These are phyloP conservation scores for Glutinoglossum americanum DNA, from an alignment of 495 filamentous ascomycete species.

Conservation along the genomic window DNA sequence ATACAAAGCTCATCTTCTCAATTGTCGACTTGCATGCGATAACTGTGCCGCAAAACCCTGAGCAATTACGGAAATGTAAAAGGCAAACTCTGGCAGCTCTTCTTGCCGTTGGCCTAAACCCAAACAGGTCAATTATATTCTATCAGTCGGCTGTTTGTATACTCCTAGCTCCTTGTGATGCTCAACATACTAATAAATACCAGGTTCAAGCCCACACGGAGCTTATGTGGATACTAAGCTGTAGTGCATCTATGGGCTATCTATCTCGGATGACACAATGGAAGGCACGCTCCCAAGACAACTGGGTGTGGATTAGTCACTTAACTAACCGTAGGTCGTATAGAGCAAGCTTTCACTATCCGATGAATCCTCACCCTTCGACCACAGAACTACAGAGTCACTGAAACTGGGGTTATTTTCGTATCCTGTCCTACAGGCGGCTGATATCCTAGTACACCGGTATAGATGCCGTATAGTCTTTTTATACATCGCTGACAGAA, in stretches of 20 bases:
- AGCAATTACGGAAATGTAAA: conserved; percentile 36
- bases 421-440: conserved; percentile 88
- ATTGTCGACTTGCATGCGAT: conserved; percentile 89
- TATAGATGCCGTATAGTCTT: conserved; percentile 11
- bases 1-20: conserved; percentile 49
- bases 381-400: conserved; percentile 28
- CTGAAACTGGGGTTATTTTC: conserved; percentile 86
- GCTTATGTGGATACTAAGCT: conserved; percentile 91
- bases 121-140: conserved; percentile 56
- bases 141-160: conserved; percentile 46
- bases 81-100: conserved; percentile 57
- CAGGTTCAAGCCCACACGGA: conserved; percentile 63
- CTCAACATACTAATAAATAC: conserved; percentile 4
- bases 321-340: not conserved
- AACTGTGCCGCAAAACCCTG: conserved; percentile 44
- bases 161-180: not conserved
- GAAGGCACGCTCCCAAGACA: conserved; percentile 39
- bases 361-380: conserved; percentile 29
- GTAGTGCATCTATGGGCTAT: conserved; percentile 71
- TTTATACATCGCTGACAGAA: conserved; percentile 1
- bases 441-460: conserved; percentile 79
- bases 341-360: conserved; percentile 49
- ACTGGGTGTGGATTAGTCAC: not conserved
- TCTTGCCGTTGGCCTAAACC: conserved; percentile 66
- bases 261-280: conserved; percentile 92